Base-by-base conservation (phyloP, 1,284 basidiomycete genomes). In the Golubevia pallescens region DNA sequence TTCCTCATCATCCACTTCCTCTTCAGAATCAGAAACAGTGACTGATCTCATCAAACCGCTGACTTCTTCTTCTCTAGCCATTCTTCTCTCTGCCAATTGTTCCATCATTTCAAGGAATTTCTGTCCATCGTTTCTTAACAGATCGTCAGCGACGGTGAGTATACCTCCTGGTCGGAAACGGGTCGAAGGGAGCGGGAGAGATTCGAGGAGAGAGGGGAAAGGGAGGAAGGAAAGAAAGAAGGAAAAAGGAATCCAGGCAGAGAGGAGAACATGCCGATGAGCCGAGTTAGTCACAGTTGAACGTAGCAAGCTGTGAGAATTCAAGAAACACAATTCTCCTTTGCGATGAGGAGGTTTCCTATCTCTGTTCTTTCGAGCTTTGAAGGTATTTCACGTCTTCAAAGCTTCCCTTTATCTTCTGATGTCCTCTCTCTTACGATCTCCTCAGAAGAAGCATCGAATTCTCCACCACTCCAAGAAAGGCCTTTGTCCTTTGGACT, bases 51-150 rank as follows among this genome's bases (percentile, higher is more conserved):
- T 21, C 63, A 61, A 16, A 75, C 70, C 20, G 52, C 61, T 38
- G 65, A 70, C 91, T 4, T 93, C 93, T 86, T 95, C 92, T 83
- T 94, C 81, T 97, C 95, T 2, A 96, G 90, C 73, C 89, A 95
- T 93, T 55, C 95, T 90, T 67, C 94, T 91, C 84, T 98, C 95
- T 0, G 96, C 95, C 42, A 99, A 90, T 86, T 97, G 94, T 87
- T 99, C 96, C 96, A 99, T 99, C 96, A 99, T 99, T 88, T 99
- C 95, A 79, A 99, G 88, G 88, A 99, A 98, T 88, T 97, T 98
- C 80, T 95, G 93, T 2, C 95, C 96, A 81, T 99, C 95, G 82
- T 98, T 98, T 89, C 97, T 97, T 77, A 98, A 89, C 61, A 99
- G 90, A 88, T 99, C 96, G 84, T 99, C 96, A 60, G 96, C 96